Evolutionary conservation across 495 filamentous ascomycete species (phyloP).

Genomic region (Cetradonia linearis): DNA sequence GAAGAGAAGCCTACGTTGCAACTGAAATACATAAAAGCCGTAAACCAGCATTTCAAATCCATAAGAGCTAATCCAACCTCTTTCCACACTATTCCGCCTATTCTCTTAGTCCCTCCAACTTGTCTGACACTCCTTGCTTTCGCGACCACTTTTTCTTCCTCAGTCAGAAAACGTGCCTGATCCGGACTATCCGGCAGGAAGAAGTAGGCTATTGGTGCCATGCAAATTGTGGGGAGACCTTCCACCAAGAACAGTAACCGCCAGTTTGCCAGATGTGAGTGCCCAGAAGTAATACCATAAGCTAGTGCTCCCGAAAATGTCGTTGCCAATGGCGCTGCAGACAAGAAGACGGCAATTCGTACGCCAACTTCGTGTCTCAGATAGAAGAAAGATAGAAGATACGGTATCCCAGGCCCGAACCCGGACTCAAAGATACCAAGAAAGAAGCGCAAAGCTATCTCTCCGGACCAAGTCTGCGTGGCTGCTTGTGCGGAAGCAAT

Average conservation of each 20-base stretch:
- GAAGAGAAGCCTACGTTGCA: conserved; percentile 68
- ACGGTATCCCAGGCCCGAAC: conserved; percentile 61
- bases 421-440: conserved; percentile 57
- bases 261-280: conserved; percentile 61
- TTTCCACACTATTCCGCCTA: conserved; percentile 45
- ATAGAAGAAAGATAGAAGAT: conserved; percentile 76
- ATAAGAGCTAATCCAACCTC: conserved; percentile 48
- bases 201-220: conserved; percentile 57
- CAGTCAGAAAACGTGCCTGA: conserved; percentile 56
- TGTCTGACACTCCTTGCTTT: conserved; percentile 52
- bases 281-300: conserved; percentile 68
- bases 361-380: conserved; percentile 66
- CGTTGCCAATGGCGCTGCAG: conserved; percentile 69
- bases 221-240: conserved; percentile 58
- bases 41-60: conserved; percentile 52
- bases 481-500: conserved; percentile 51
- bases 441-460: conserved; percentile 60
- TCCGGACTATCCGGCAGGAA: conserved; percentile 63
- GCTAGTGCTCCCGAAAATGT: conserved; percentile 77
- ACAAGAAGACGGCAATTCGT: conserved; percentile 64
- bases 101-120: conserved; percentile 46
- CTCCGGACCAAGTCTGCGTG: conserved; percentile 48
- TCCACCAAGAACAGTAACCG: conserved; percentile 75
- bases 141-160: conserved; percentile 62
- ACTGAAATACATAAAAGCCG: conserved; percentile 30